Evolutionary conservation across 192 early-diverging fungal genomes (phyloP).

Genomic region (Coemansia reversa): DNA sequence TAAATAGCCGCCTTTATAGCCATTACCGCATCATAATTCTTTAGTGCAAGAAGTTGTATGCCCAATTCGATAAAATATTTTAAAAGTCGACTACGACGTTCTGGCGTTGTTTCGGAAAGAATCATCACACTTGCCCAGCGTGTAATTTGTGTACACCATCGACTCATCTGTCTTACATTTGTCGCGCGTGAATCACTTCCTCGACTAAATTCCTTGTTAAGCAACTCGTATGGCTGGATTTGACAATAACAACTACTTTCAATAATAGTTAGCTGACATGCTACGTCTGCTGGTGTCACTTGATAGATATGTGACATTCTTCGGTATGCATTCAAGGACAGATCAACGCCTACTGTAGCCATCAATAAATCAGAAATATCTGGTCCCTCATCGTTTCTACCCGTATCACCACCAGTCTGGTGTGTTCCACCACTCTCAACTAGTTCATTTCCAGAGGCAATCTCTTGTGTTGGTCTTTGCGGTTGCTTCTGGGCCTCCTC

Average conservation of each 20-base stretch:
- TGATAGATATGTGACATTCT: constrained; percentile 62
- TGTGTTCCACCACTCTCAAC: not conserved
- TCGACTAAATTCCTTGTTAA: constrained; percentile 64
- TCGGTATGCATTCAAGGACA: constrained; percentile 61
- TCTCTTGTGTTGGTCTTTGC: not conserved
- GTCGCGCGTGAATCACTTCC: constrained; percentile 54
- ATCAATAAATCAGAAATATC: constrained; percentile 51
- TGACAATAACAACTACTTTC: constrained; percentile 63
- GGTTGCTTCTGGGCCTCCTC: not conserved
- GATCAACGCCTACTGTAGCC: constrained; percentile 50
- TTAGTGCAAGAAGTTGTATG: constrained; percentile 56
- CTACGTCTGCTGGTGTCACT: constrained; percentile 76
- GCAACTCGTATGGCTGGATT: constrained; percentile 71
- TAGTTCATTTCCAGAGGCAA: not conserved
- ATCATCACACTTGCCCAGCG: constrained; percentile 78
- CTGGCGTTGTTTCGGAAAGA: constrained; percentile 67
- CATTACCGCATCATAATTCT: constrained; percentile 75
- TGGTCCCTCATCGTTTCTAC: constrained; percentile 25
- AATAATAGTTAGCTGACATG: constrained; percentile 84
- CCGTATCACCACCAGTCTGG: not conserved
- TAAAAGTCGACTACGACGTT: constrained; percentile 63
- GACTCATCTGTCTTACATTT: constrained; percentile 74
- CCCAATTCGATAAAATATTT: constrained; percentile 82
- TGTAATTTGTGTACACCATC: constrained; percentile 69
- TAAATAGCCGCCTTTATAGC: constrained; percentile 77